Percentiles rank a stretch among this genome's conserved stretches.
Conservation (phyloP, 176 grass and related monocot species). For the Triticum monococcum region DNA sequence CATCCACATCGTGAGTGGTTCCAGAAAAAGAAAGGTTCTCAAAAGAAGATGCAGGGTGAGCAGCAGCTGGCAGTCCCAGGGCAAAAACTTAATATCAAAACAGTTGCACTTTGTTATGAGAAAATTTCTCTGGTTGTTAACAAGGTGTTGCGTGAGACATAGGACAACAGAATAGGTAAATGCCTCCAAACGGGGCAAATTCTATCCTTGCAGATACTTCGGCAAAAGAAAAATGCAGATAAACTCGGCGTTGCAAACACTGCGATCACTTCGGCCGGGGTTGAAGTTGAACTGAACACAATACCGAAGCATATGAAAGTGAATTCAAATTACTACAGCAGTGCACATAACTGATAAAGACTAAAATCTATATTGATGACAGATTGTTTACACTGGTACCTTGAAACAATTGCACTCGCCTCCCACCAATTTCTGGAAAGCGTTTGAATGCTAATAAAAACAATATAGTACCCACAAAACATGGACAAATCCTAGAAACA, state of each 20-base stretch:
- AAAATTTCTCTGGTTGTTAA: not conserved
- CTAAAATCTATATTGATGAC: slow-evolving; percentile 23
- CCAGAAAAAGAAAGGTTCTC: no score
- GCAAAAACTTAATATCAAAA: not conserved
- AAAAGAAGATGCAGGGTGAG: not conserved
- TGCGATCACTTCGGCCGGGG: not conserved
- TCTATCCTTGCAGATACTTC: not conserved
- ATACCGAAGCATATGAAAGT: not conserved
- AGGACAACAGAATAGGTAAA: not conserved
- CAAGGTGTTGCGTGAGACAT: not conserved
- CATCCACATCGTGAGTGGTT: no score
- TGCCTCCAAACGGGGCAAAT: not conserved
- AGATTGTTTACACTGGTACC: slow-evolving; percentile 14
- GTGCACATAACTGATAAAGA: not conserved
- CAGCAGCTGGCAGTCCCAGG: not conserved
- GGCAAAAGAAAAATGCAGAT: no score
- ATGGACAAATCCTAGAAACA: slow-evolving; percentile 24
- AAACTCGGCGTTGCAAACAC: not conserved
- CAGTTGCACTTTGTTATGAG: slow-evolving; percentile 6
- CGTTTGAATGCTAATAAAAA: not conserved
- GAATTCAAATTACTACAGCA: not conserved
- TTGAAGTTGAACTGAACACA: not conserved
- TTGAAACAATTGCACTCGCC: slow-evolving; percentile 23
- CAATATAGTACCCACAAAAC: slow-evolving; percentile 3
- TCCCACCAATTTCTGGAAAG: slow-evolving; percentile 34